These are phyloP conservation scores for Neophaeococcomyces aloes DNA, from an alignment of 2,329 filamentous ascomycete genomes.

Conservation along the genomic window DNA sequence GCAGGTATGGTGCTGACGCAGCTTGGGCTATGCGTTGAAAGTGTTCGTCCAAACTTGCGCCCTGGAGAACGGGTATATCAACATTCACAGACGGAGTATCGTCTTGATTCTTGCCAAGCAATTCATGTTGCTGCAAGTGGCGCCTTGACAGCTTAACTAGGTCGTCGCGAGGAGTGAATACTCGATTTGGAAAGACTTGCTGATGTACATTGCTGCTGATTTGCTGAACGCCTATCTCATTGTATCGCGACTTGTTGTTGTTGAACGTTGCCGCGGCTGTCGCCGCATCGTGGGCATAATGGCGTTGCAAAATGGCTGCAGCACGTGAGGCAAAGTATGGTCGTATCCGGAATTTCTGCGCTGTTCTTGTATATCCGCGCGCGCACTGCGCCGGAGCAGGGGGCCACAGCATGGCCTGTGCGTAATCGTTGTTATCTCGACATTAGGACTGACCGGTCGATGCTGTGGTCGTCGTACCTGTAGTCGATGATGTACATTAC, in stretches of 20 bases:
- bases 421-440: conserved; percentile 1
- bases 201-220: conserved; percentile 71
- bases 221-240: conserved; percentile 90
- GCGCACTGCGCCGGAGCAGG: conserved; percentile 21
- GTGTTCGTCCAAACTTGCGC: conserved; percentile 79
- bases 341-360: conserved; percentile 21
- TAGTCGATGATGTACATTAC: neutral
- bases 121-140: conserved; percentile 73
- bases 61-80: conserved; percentile 69
- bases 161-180: conserved; percentile 51
- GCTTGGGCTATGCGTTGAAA: conserved; percentile 82
- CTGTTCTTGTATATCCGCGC: conserved; percentile 22
- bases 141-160: conserved; percentile 71
- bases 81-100: conserved; percentile 66
- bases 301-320: conserved; percentile 16
- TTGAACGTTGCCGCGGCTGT: conserved; percentile 24
- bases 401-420: conserved; percentile 20
- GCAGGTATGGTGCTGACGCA: conserved; percentile 73
- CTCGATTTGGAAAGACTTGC: conserved; percentile 62
- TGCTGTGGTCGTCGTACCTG: neutral
- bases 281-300: conserved; percentile 15
- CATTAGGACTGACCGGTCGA: neutral
- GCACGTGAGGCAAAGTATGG: conserved; percentile 14
- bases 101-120: conserved; percentile 84
- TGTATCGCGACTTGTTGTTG: conserved; percentile 56